These are phyloP conservation scores for Rhexocercosporidium sp. DNA, from an alignment of 2,329 filamentous ascomycete genomes.

Conservation along the genomic window DNA sequence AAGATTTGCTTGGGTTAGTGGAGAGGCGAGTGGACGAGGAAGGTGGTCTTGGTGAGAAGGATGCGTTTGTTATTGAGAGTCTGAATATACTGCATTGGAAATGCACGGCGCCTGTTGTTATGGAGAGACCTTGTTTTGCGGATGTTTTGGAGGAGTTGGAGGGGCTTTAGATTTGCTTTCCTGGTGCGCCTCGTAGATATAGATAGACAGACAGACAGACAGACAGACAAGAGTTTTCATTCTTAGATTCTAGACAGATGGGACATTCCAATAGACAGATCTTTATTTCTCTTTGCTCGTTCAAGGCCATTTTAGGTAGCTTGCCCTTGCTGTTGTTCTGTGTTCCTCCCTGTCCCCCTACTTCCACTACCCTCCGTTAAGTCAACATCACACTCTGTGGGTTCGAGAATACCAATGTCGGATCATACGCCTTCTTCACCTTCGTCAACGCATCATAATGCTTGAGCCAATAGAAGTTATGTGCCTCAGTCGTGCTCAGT, in stretches of 20 bases:
- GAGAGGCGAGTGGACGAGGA: constrained; percentile 30
- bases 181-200: neutral
- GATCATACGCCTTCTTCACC: constrained; percentile 28
- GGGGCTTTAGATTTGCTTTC: constrained; percentile 12
- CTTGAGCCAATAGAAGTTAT: constrained; percentile 23
- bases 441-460: constrained; percentile 21
- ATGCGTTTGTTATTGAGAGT: constrained; percentile 35
- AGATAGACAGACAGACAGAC: constrained; percentile 16
- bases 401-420: constrained; percentile 23
- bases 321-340: too few relatives aligned
- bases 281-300: too few relatives aligned
- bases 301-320: too few relatives aligned
- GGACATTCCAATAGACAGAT: too few relatives aligned
- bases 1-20: constrained; percentile 49
- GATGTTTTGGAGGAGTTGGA: constrained; percentile 35
- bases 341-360: too few relatives aligned
- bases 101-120: constrained; percentile 38
- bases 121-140: constrained; percentile 37
- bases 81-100: constrained; percentile 39
- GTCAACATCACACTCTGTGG: constrained; percentile 24
- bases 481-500: constrained; percentile 20
- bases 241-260: neutral
- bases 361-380: neutral
- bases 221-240: neutral
- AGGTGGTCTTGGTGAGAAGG: constrained; percentile 35